Percentiles rank a stretch among this genome's conserved stretches.
These are phyloP conservation scores for Fusarium sp. DNA, from an alignment of 2,329 filamentous ascomycete genomes.

Conservation along the genomic window DNA sequence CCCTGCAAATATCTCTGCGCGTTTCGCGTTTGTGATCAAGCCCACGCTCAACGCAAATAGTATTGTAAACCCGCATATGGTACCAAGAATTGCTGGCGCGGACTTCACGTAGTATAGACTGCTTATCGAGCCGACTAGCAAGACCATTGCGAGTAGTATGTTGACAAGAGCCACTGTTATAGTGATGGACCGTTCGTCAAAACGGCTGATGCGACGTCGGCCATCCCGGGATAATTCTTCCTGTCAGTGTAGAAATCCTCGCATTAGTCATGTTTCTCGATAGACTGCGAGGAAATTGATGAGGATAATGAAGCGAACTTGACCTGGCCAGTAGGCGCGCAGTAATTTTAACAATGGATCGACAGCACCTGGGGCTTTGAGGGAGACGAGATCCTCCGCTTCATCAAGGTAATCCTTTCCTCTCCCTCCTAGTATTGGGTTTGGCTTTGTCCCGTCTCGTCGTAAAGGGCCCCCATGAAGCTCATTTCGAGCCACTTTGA, in stretches of 20 bases:
- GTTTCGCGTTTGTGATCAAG: conserved; percentile 4
- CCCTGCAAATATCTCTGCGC: conserved; percentile 5
- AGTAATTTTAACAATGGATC: neutral
- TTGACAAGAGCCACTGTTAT: neutral
- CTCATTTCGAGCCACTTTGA: neutral
- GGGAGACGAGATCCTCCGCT: neutral
- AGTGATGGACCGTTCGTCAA: neutral
- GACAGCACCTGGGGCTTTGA: neutral
- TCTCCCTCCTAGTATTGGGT: neutral
- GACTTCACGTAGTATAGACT: neutral
- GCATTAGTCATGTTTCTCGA: neutral
- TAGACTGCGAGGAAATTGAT: too few relatives aligned
- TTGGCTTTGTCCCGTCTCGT: rapidly evolving
- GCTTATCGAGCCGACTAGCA: neutral
- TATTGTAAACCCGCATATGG: conserved; percentile 1
- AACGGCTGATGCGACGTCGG: neutral
- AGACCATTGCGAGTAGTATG: neutral
- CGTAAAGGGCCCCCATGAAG: neutral
- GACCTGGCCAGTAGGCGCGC: neutral
- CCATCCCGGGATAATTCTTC: neutral
- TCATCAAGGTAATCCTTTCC: neutral
- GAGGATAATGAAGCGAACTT: too few relatives aligned
- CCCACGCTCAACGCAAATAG: neutral
- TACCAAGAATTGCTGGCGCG: neutral
- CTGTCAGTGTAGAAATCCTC: neutral